phyloP scores from a whole-genome alignment of 2,329 filamentous ascomycete species.

The Chrysoporthe deuterocubensis region DNA sequence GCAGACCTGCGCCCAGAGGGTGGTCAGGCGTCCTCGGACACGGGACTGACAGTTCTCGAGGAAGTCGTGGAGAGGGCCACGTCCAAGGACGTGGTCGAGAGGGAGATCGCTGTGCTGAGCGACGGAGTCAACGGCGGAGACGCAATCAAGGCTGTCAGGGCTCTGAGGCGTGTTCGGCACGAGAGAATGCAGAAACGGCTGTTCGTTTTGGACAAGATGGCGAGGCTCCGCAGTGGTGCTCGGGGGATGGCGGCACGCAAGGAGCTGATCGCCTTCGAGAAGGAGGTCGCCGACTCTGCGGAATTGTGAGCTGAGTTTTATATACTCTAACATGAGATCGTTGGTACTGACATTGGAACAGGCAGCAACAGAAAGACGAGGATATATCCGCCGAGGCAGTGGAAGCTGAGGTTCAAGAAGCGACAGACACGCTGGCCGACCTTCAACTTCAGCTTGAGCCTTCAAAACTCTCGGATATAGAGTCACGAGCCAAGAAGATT shows the following conservation, averaged over 20 bases:
- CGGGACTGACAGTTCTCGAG: constrained; percentile 58
- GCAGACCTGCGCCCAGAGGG: constrained; percentile 35
- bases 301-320: constrained; percentile 46
- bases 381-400: constrained; percentile 61
- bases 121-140: constrained; percentile 63
- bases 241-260: constrained; percentile 78
- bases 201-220: constrained; percentile 74
- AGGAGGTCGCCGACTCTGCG: constrained; percentile 62
- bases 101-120: constrained; percentile 64
- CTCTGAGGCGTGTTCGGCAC: constrained; percentile 65
- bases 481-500: constrained; percentile 67
- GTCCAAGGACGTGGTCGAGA: constrained; percentile 59
- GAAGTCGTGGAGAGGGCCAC: constrained; percentile 68
- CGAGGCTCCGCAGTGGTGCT: constrained; percentile 73
- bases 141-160: constrained; percentile 60
- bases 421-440: constrained; percentile 69
- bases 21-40: background rate
- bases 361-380: constrained; percentile 55
- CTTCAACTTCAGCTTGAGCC: constrained; percentile 71
- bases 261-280: constrained; percentile 70
- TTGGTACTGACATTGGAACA: constrained; percentile 31
- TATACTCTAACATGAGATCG: background rate
- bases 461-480: constrained; percentile 65
- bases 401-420: constrained; percentile 69
- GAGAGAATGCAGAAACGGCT: constrained; percentile 65